Conservation (phyloP, 2,329 filamentous ascomycete species). For the Colletotrichum sp. region DNA sequence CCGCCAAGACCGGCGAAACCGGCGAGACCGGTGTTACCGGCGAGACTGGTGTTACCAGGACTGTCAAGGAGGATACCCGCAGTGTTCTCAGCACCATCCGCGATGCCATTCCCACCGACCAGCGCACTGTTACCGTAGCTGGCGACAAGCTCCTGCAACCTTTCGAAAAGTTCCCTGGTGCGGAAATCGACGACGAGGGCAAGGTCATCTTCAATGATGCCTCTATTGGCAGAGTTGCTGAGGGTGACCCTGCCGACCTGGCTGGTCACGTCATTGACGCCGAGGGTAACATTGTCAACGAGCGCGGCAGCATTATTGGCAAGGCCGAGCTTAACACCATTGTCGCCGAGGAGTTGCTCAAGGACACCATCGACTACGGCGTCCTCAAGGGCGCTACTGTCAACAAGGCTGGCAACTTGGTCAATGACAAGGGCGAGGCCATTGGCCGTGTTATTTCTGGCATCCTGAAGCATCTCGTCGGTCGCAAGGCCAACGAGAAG, state of each 20-base stretch:
- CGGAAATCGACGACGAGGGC: conserved; percentile 38
- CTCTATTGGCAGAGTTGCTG: conserved; percentile 40
- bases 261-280: conserved; percentile 39
- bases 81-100: conserved; percentile 13
- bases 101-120: conserved; percentile 4
- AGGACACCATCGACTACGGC: conserved; percentile 46
- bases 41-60: background rate
- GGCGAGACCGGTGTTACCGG: background rate
- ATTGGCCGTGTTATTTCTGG: conserved; percentile 70
- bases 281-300: conserved; percentile 40
- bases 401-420: conserved; percentile 64
- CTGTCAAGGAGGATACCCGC: conserved; percentile 8
- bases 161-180: conserved; percentile 40
- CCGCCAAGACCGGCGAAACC: background rate
- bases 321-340: conserved; percentile 36
- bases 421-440: conserved; percentile 56
- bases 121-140: conserved; percentile 14
- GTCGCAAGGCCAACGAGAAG: conserved; percentile 67
- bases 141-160: conserved; percentile 25
- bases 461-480: conserved; percentile 65
- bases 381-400: conserved; percentile 58
- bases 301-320: conserved; percentile 37
- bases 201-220: conserved; percentile 40
- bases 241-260: conserved; percentile 38
- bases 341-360: conserved; percentile 30